Conservation (phyloP, 2,329 filamentous ascomycete species). For the Sphaerostilbella broomeana region DNA sequence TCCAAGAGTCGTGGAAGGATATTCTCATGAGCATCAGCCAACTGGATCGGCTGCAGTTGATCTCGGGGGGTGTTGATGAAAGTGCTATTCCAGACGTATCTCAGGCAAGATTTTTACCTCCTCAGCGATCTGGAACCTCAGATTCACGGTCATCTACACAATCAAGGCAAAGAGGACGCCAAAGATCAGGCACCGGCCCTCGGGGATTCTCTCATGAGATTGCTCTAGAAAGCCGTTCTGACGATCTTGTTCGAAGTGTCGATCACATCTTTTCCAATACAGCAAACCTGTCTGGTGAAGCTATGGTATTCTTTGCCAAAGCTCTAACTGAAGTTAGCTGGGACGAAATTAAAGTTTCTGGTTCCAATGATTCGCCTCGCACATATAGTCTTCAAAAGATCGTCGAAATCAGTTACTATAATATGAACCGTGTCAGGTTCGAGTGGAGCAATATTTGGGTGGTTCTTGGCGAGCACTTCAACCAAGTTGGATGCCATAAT, state of each 20-base stretch:
- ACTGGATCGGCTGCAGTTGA: constrained; percentile 87
- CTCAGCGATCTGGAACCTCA: constrained; percentile 45
- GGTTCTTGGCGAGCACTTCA: constrained; percentile 96
- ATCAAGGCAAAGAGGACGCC: constrained; percentile 40
- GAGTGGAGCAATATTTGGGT: constrained; percentile 99
- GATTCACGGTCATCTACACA: constrained; percentile 63
- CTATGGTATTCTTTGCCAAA: constrained; percentile 90
- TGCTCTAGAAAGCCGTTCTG: constrained; percentile 84
- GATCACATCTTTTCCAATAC: constrained; percentile 97
- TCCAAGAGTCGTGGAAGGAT: constrained; percentile 91
- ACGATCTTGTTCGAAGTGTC: constrained; percentile 86
- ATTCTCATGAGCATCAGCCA: constrained; percentile 93
- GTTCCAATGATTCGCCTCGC: constrained; percentile 87
- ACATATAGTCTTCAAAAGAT: constrained; percentile 98
- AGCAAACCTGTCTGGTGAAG: constrained; percentile 83
- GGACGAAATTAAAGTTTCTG: constrained; percentile 98
- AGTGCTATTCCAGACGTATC: constrained; percentile 87
- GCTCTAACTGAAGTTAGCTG: constrained; percentile 94
- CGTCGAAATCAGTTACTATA: constrained; percentile 98
- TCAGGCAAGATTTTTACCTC: constrained; percentile 65
- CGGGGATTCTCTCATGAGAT: constrained; percentile 69
- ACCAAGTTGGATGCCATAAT: constrained; percentile 90
- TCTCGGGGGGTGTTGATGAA: constrained; percentile 91
- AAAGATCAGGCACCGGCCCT: constrained; percentile 51
- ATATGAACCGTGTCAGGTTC: constrained; percentile 96